Conservation (phyloP, 306 rosid genomes). For the Castanea sativa region DNA sequence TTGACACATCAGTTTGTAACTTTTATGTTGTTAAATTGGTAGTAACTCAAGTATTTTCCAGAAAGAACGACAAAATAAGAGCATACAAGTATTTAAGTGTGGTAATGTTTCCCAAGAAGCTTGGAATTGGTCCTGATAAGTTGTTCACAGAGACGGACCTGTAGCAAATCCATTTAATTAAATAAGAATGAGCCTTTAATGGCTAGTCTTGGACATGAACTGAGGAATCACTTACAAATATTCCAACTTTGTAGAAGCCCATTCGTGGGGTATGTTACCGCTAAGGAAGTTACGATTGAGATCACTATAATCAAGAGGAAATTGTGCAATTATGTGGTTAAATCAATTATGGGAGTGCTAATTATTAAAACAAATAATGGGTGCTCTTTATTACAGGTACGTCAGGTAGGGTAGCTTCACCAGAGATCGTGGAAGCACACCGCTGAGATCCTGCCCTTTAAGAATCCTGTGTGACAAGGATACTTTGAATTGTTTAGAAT, state of each 20-base stretch:
- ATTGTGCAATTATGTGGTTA: not conserved
- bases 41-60: no score
- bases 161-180: not conserved
- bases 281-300: constrained; percentile 15
- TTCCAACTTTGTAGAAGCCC: constrained; percentile 31
- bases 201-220: not conserved
- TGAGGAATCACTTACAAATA: constrained; percentile 10
- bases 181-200: not conserved
- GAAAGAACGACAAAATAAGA: not conserved
- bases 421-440: constrained; percentile 30
- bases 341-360: not conserved
- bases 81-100: constrained; percentile 4
- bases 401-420: constrained; percentile 25
- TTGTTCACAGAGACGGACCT: constrained; percentile 19
- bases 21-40: not conserved
- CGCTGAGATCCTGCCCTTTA: constrained; percentile 23
- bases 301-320: constrained; percentile 2
- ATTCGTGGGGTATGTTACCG: constrained; percentile 25
- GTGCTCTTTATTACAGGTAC: constrained; percentile 8
- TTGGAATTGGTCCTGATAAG: constrained; percentile 25
- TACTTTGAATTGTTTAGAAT: not conserved
- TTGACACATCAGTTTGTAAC: no score
- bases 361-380: not conserved
- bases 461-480: not conserved
- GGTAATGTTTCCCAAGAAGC: constrained; percentile 20